A percentile compares a stretch with the other conserved stretches of the same genome.
Evolutionary conservation across 345 rosid species (phyloP).

Genomic region (Pseudoturritis turrita): DNA sequence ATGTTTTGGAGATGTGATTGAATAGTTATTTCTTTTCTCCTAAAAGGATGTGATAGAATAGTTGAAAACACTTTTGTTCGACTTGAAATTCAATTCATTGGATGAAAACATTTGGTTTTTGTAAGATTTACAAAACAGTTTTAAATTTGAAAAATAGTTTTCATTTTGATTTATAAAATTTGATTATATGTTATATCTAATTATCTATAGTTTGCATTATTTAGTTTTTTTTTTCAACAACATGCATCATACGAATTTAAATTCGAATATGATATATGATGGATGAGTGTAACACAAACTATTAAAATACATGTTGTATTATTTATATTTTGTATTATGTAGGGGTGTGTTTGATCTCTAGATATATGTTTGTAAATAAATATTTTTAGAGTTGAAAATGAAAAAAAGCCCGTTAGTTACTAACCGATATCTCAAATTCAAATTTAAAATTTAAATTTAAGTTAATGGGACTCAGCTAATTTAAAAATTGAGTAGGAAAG

Average conservation of each 20-base stretch:
- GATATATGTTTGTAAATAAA: no score
- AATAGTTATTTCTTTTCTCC: no score
- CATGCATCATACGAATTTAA: no score
- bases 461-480: constrained; percentile 1
- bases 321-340: no score
- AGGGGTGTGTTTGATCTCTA: no score
- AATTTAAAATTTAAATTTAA: constrained; percentile 10
- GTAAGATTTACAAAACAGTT: background rate
- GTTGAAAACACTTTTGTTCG: no score
- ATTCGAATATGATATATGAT: no score
- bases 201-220: background rate
- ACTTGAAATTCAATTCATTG: background rate
- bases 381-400: background rate
- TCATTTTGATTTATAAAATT: background rate
- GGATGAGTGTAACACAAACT: no score
- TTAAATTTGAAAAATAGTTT: background rate
- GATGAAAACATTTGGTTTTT: background rate
- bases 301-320: no score
- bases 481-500: background rate
- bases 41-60: background rate
- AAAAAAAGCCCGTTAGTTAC: background rate
- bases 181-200: background rate
- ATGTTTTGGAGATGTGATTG: background rate
- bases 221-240: no score
- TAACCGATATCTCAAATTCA: background rate